Conservation (phyloP, 495 filamentous ascomycete genomes). For the Penicillium alfredii region DNA sequence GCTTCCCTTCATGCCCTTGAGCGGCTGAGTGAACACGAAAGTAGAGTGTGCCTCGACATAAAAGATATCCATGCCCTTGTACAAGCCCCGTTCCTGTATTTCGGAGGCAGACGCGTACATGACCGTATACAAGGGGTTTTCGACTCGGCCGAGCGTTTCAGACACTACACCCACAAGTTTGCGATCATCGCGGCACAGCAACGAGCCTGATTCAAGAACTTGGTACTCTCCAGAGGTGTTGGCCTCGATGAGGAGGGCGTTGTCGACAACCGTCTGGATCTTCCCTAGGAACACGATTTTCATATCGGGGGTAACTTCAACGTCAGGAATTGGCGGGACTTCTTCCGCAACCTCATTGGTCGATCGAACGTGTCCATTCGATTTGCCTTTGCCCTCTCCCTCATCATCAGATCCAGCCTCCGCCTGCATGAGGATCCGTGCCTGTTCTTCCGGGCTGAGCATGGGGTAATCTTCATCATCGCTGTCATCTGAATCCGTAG, state of each 20-base stretch:
- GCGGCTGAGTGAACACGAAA: conserved; percentile 75
- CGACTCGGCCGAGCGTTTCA: conserved; percentile 76
- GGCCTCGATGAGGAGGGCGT: conserved; percentile 70
- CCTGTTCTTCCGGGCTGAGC: conserved; percentile 70
- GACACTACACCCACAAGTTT: conserved; percentile 69
- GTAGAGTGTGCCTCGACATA: conserved; percentile 70
- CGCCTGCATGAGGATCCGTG: conserved; percentile 71
- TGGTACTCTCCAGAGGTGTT: conserved; percentile 71
- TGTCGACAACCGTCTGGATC: conserved; percentile 69
- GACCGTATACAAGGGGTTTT: conserved; percentile 75
- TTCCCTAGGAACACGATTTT: conserved; percentile 65
- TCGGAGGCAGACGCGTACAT: conserved; percentile 61
- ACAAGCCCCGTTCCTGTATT: conserved; percentile 58
- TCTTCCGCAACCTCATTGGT: conserved; percentile 69
- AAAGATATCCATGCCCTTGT: conserved; percentile 60
- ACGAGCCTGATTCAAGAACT: conserved; percentile 75
- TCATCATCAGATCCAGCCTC: conserved; percentile 69
- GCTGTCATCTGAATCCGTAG: conserved; percentile 52
- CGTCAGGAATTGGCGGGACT: conserved; percentile 63
- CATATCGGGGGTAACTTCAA: conserved; percentile 68
- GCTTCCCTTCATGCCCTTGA: conserved; percentile 72
- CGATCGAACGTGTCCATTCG: conserved; percentile 51
- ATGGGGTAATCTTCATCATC: conserved; percentile 68
- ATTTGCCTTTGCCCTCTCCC: conserved; percentile 46
- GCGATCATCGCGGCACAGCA: conserved; percentile 74